These are phyloP conservation scores for Metschnikowia lochheadii DNA, from an alignment of 805 yeast species.

Conservation along the genomic window DNA sequence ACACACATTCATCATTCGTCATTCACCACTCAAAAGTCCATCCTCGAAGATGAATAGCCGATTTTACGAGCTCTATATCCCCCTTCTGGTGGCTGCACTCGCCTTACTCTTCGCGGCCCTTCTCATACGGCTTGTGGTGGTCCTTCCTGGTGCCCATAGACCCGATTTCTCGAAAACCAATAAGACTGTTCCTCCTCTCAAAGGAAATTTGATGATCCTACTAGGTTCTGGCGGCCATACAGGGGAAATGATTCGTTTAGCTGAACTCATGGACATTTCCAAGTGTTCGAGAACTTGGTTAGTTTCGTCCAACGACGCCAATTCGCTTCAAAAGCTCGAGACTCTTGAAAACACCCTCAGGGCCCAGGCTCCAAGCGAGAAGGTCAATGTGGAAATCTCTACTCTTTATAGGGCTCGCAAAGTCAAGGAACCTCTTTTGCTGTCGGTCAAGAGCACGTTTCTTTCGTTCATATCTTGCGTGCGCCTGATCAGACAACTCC, in stretches of 20 bases:
- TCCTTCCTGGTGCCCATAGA: constrained; percentile 11
- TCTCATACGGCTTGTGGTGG: constrained; percentile 9
- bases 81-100: not conserved
- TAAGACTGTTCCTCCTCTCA: not conserved
- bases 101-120: not conserved
- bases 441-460: constrained; percentile 46
- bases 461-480: constrained; percentile 32
- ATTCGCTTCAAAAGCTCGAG: constrained; percentile 42
- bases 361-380: not conserved
- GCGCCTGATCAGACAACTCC: constrained; percentile 22
- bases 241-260: constrained; percentile 84
- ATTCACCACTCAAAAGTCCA: not conserved
- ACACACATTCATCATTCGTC: not conserved
- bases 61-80: not conserved
- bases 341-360: constrained; percentile 27
- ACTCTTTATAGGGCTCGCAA: constrained; percentile 53
- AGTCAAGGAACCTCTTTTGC: constrained; percentile 51
- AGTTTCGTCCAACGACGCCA: constrained; percentile 47
- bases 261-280: constrained; percentile 36
- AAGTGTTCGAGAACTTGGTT: constrained; percentile 35
- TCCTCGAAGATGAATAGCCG: not conserved
- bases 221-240: constrained; percentile 97
- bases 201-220: constrained; percentile 46
- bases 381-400: constrained; percentile 19
- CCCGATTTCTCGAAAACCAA: not conserved